Evolutionary conservation across 2,329 filamentous ascomycete genomes (phyloP).

Genomic region (Curvularia sp.): DNA sequence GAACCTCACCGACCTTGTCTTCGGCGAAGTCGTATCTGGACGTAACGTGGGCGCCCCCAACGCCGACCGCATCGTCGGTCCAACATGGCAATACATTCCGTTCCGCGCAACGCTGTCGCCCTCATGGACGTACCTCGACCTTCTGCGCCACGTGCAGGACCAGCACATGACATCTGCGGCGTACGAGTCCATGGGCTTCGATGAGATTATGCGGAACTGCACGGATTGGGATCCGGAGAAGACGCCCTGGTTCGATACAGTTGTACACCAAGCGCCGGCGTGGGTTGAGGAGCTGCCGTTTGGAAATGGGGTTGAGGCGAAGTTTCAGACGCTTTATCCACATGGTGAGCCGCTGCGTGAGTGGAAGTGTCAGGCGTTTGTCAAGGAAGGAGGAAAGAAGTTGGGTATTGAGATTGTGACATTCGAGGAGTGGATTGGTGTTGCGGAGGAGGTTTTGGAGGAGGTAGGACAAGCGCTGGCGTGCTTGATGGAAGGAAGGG

Average conservation of each 20-base stretch:
- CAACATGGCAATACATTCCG: slow-evolving; percentile 72
- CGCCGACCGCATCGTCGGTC: slow-evolving; percentile 66
- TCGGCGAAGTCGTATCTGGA: slow-evolving; percentile 71
- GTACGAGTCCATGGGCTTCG: slow-evolving; percentile 49
- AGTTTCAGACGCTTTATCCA: slow-evolving; percentile 65
- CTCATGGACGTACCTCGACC: slow-evolving; percentile 52
- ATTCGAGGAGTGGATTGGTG: slow-evolving; percentile 61
- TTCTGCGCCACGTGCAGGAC: slow-evolving; percentile 46
- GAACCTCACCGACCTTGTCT: slow-evolving; percentile 63
- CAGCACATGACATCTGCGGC: slow-evolving; percentile 45
- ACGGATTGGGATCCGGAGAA: slow-evolving; percentile 40
- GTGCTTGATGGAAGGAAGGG: slow-evolving; percentile 29
- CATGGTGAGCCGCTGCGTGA: slow-evolving; percentile 48
- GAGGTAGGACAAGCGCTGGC: slow-evolving; percentile 46
- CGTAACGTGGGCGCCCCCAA: slow-evolving; percentile 65
- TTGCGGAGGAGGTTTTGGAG: slow-evolving; percentile 60
- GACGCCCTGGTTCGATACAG: slow-evolving; percentile 46
- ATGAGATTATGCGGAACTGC: slow-evolving; percentile 45
- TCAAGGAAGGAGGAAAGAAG: slow-evolving; percentile 56
- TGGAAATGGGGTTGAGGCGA: slow-evolving; percentile 40
- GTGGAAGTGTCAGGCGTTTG: slow-evolving; percentile 69
- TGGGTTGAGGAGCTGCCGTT: slow-evolving; percentile 65
- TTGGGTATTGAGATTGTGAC: slow-evolving; percentile 67
- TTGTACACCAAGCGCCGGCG: slow-evolving; percentile 53
- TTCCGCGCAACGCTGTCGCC: slow-evolving; percentile 64